Conservation (phyloP, 495 filamentous ascomycete genomes). For the Hypomontagnella monticulosa region DNA sequence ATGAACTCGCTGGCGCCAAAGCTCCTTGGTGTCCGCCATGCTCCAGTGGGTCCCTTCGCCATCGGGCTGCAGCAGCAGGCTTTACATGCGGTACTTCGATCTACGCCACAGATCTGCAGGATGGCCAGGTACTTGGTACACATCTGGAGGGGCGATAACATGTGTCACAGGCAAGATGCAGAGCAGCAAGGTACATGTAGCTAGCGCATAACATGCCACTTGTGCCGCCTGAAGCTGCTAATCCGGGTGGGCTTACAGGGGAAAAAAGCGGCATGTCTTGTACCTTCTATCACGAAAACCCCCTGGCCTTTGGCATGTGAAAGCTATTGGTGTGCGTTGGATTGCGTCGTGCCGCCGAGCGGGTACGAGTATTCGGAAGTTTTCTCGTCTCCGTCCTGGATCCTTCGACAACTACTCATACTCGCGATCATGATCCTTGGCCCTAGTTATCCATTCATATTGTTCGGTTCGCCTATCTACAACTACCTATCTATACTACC, state of each 20-base stretch:
- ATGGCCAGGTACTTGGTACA: conserved; percentile 15
- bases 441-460: conserved; percentile 18
- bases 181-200: not conserved
- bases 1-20: conserved; percentile 31
- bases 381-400: conserved; percentile 7
- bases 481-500: conserved; percentile 9
- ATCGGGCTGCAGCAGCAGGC: conserved; percentile 15
- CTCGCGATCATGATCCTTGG: conserved; percentile 19
- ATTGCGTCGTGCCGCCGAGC: not conserved
- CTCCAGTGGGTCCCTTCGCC: conserved; percentile 18
- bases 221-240: conserved; percentile 1
- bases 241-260: not conserved
- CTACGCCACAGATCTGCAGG: conserved; percentile 28
- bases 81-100: conserved; percentile 26
- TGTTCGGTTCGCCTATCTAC: conserved; percentile 26
- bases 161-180: conserved; percentile 10
- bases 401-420: not conserved
- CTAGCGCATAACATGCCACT: not conserved
- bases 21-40: conserved; percentile 14
- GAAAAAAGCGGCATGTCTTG: not conserved
- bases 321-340: conserved; percentile 2
- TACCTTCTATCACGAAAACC: conserved; percentile 17
- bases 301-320: conserved; percentile 45
- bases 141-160: conserved; percentile 20
- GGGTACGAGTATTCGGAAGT: conserved; percentile 7